Evolutionary conservation across 768 basidiomycete species (phyloP).

Genomic region (Tephrocybe sp.): DNA sequence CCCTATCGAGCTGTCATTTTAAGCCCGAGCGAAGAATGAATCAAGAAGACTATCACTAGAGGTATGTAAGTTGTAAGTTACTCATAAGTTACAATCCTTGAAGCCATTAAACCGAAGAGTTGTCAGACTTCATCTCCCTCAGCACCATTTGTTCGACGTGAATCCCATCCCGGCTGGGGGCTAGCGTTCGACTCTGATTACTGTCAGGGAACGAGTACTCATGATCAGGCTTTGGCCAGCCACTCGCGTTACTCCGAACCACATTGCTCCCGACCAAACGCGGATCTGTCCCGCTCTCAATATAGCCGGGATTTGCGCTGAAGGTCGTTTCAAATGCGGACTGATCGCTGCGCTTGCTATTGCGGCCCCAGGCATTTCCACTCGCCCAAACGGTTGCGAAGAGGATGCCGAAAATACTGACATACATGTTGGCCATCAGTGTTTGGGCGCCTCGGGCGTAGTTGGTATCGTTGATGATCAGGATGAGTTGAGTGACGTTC

Average conservation of each 20-base stretch:
- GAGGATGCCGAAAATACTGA: constrained; percentile 35
- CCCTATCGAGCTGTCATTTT: too few relatives aligned
- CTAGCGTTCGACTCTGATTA: not conserved
- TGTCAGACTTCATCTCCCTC: not conserved
- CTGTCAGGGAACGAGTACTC: not conserved
- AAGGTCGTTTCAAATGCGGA: constrained; percentile 8
- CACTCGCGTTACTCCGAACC: not conserved
- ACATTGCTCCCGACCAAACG: not conserved
- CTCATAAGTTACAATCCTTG: too few relatives aligned
- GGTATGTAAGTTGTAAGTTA: too few relatives aligned
- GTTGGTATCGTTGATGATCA: constrained; percentile 21
- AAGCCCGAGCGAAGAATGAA: too few relatives aligned
- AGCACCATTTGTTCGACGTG: not conserved
- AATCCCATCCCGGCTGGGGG: not conserved
- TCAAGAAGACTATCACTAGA: too few relatives aligned
- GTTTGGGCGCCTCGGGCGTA: constrained; percentile 24
- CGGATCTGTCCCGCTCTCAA: constrained; percentile 1
- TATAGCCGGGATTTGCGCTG: constrained; percentile 4
- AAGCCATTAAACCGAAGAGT: too few relatives aligned
- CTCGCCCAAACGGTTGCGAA: constrained; percentile 35
- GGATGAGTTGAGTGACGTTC: constrained; percentile 31
- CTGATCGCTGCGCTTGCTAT: constrained; percentile 7
- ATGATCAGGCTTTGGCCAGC: not conserved
- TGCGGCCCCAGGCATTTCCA: constrained; percentile 15
- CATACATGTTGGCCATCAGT: constrained; percentile 25